Evolutionary conservation across 768 basidiomycete genomes (phyloP).

Genomic region (Amanita muscaria): DNA sequence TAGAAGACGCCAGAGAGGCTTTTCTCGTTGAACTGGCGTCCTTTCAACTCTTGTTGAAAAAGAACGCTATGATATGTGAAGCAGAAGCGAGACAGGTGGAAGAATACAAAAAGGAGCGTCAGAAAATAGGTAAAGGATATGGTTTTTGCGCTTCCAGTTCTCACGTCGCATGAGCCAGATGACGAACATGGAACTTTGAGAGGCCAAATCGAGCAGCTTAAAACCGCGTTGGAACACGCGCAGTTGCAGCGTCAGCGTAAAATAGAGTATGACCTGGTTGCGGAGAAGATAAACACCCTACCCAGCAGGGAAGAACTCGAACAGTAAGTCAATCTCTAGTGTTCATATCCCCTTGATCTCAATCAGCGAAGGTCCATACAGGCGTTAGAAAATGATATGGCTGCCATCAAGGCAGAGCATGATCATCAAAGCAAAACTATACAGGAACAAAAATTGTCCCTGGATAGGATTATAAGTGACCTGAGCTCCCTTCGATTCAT

Average conservation of each 20-base stretch:
- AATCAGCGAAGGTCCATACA: slow-evolving; percentile 45
- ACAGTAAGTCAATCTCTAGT: slow-evolving; percentile 40
- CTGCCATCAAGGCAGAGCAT: slow-evolving; percentile 64
- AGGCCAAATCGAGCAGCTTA: slow-evolving; percentile 71
- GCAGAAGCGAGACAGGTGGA: slow-evolving; percentile 81
- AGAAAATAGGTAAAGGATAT: slow-evolving; percentile 55
- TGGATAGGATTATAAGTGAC: slow-evolving; percentile 58
- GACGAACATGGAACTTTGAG: slow-evolving; percentile 60
- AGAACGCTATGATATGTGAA: slow-evolving; percentile 76
- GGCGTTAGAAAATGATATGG: slow-evolving; percentile 69
- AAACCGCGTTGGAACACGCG: slow-evolving; percentile 66
- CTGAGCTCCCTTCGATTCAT: slow-evolving; percentile 53
- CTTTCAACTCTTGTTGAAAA: slow-evolving; percentile 67
- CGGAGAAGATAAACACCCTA: slow-evolving; percentile 74
- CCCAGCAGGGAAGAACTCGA: slow-evolving; percentile 72
- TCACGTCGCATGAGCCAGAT: slow-evolving; percentile 32
- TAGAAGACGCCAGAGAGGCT: slow-evolving; percentile 69
- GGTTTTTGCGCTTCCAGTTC: neutral
- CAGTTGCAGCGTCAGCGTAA: slow-evolving; percentile 68
- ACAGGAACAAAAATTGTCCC: slow-evolving; percentile 55
- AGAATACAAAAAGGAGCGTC: slow-evolving; percentile 68
- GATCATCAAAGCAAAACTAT: slow-evolving; percentile 63
- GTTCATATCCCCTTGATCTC: neutral
- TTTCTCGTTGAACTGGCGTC: slow-evolving; percentile 72
- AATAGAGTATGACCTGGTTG: slow-evolving; percentile 79